A percentile compares a stretch with the other conserved stretches of the same genome.
Conservation (phyloP, 2,329 filamentous ascomycete genomes). For the Colletotrichum camelliae region DNA sequence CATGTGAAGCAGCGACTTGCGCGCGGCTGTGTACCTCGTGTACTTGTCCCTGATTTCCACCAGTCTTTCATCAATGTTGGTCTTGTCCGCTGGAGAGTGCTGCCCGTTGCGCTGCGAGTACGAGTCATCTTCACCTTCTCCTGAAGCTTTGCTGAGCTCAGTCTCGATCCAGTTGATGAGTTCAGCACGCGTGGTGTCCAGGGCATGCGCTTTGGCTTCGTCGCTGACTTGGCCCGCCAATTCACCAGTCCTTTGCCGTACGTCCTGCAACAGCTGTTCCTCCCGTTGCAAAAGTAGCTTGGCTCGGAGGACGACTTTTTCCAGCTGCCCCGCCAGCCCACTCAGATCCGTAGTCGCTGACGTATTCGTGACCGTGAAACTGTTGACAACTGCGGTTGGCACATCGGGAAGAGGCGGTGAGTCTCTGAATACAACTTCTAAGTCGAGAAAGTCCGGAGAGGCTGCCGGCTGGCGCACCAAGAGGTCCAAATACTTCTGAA, state of each 20-base stretch:
- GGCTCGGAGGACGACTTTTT: slow-evolving; percentile 63
- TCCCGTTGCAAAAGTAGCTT: slow-evolving; percentile 63
- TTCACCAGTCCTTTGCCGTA: slow-evolving; percentile 3
- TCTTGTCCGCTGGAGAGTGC: slow-evolving; percentile 21
- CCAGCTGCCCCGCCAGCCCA: slow-evolving; percentile 55
- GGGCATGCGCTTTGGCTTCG: slow-evolving; percentile 53
- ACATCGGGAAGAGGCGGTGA: slow-evolving; percentile 52
- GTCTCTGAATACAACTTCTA: slow-evolving; percentile 51
- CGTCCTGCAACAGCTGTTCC: slow-evolving; percentile 56
- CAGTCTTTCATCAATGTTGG: slow-evolving; percentile 44
- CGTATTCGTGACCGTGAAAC: slow-evolving; percentile 49
- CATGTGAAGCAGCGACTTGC: slow-evolving; percentile 52
- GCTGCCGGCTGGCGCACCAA: slow-evolving; percentile 59
- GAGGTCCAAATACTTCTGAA: slow-evolving; percentile 57
- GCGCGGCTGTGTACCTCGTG: slow-evolving; percentile 52
- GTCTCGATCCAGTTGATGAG: slow-evolving; percentile 71
- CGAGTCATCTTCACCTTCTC: slow-evolving; percentile 27
- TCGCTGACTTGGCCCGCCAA: slow-evolving; percentile 39
- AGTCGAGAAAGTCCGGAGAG: slow-evolving; percentile 53
- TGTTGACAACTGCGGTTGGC: slow-evolving; percentile 57
- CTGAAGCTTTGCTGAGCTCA: slow-evolving; percentile 61
- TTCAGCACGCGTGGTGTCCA: slow-evolving; percentile 61
- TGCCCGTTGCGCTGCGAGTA: slow-evolving; percentile 22
- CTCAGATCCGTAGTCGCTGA: slow-evolving; percentile 47
- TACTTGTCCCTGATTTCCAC: slow-evolving; percentile 60